These are phyloP conservation scores for Phaeosphaeria sp. DNA, from an alignment of 2,329 filamentous ascomycete genomes.

Conservation along the genomic window DNA sequence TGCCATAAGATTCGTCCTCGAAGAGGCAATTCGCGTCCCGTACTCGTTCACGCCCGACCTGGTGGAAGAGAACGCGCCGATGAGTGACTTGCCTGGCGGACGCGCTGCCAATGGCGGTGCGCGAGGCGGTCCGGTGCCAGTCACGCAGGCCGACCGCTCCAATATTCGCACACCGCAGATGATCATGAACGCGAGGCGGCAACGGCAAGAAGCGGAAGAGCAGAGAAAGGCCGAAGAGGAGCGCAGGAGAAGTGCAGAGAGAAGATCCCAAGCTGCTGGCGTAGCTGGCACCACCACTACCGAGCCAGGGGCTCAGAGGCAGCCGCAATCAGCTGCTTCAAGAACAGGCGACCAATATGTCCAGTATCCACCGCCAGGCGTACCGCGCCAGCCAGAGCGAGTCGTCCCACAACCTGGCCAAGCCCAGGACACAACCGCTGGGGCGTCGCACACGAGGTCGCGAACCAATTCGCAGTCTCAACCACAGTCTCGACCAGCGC, in stretches of 20 bases:
- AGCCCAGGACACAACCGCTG: slow-evolving; percentile 32
- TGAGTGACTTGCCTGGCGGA: slow-evolving; percentile 81
- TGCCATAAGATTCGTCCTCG: slow-evolving; percentile 89
- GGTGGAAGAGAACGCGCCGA: slow-evolving; percentile 86
- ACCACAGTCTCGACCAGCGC: slow-evolving; percentile 42
- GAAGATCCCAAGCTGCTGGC: slow-evolving; percentile 64
- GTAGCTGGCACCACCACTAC: slow-evolving; percentile 52
- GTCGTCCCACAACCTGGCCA: slow-evolving; percentile 29
- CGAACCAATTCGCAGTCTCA: slow-evolving; percentile 45
- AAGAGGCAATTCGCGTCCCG: slow-evolving; percentile 86
- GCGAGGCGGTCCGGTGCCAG: slow-evolving; percentile 61
- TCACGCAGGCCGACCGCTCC: slow-evolving; percentile 55
- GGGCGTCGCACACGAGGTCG: slow-evolving; percentile 38
- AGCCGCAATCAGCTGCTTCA: slow-evolving; percentile 32
- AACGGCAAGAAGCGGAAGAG: slow-evolving; percentile 66
- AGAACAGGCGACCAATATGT: slow-evolving; percentile 38
- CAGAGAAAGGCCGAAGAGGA: slow-evolving; percentile 63
- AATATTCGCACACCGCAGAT: slow-evolving; percentile 84
- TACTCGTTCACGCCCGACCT: slow-evolving; percentile 83
- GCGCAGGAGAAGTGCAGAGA: slow-evolving; percentile 63
- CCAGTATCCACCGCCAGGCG: slow-evolving; percentile 34
- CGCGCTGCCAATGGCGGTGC: slow-evolving; percentile 66
- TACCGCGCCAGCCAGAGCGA: slow-evolving; percentile 39
- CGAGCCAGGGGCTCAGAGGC: slow-evolving; percentile 38
- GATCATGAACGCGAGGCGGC: slow-evolving; percentile 87